Percentiles rank a stretch among this genome's conserved stretches.
phyloP scores from a whole-genome alignment of 768 basidiomycete species.

The Pisolithus sp. region DNA sequence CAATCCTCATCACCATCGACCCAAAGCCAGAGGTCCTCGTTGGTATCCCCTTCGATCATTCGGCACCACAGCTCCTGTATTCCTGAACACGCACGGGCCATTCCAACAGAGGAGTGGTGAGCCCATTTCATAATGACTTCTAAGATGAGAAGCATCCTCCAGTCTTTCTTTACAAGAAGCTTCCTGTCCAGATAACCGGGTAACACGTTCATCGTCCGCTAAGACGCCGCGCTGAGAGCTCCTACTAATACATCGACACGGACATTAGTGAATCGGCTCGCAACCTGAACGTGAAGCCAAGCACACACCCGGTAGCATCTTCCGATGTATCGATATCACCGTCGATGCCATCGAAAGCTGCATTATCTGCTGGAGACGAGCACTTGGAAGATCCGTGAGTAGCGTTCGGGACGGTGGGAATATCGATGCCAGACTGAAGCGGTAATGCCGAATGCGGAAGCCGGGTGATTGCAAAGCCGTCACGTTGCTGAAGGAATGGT shows the following conservation, averaged over 20 bases:
- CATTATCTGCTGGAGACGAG: no score
- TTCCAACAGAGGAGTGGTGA: not conserved
- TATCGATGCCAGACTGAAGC: no score
- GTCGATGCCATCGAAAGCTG: no score
- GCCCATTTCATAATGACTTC: not conserved
- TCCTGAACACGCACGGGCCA: not conserved
- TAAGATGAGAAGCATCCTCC: not conserved
- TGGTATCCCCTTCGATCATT: not conserved
- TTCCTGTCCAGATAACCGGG: not conserved
- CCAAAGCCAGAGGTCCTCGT: not conserved
- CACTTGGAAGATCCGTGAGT: no score
- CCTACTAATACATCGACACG: not conserved
- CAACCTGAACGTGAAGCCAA: not conserved
- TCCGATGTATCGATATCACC: not conserved
- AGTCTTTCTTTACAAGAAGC: not conserved
- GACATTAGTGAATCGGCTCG: not conserved
- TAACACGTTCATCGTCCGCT: not conserved
- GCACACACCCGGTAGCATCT: not conserved
- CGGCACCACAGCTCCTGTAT: not conserved
- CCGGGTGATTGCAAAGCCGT: no score
- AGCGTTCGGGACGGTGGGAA: no score
- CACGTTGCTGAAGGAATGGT: no score
- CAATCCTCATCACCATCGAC: not conserved
- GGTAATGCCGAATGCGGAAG: no score
- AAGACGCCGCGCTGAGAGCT: not conserved